These are phyloP conservation scores for Globisporangium okanoganense DNA, from an alignment of 352 stramenopile species.

Conservation along the genomic window DNA sequence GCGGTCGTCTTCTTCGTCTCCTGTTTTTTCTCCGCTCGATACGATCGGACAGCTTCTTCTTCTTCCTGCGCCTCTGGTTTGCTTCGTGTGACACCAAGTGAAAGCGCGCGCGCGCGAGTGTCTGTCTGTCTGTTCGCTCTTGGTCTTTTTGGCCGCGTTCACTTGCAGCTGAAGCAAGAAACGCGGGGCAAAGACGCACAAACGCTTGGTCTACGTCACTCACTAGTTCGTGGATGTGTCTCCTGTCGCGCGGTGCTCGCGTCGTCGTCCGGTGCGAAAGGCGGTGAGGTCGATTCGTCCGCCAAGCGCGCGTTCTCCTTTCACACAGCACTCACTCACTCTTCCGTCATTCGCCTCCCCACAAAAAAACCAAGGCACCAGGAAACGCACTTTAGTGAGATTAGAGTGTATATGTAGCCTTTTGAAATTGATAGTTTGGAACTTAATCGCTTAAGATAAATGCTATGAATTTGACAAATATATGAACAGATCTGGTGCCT, in stretches of 20 bases:
- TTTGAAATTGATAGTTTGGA: not conserved
- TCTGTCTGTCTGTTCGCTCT: not conserved
- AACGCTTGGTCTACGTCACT: not conserved
- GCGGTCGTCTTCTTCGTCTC: not conserved
- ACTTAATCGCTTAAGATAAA: not conserved
- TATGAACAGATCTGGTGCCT: too few relatives aligned
- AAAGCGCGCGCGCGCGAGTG: not conserved
- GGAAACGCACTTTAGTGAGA: not conserved
- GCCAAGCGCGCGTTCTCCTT: conserved; percentile 3
- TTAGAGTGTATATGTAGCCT: not conserved
- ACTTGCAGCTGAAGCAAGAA: not conserved
- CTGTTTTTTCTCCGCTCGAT: not conserved
- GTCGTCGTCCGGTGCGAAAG: not conserved
- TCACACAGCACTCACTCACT: not conserved
- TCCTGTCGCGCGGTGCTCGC: not conserved
- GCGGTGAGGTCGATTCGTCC: not conserved
- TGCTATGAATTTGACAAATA: too few relatives aligned
- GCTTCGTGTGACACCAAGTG: not conserved
- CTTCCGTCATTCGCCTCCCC: conserved; percentile 12
- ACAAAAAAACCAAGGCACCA: conserved; percentile 9
- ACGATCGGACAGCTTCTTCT: not conserved
- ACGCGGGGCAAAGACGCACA: too few relatives aligned
- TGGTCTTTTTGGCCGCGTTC: not conserved
- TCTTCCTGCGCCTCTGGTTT: not conserved
- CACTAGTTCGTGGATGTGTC: not conserved